Evolutionary conservation across 345 rosid genomes (phyloP).

Genomic region (Acer saccharum): DNA sequence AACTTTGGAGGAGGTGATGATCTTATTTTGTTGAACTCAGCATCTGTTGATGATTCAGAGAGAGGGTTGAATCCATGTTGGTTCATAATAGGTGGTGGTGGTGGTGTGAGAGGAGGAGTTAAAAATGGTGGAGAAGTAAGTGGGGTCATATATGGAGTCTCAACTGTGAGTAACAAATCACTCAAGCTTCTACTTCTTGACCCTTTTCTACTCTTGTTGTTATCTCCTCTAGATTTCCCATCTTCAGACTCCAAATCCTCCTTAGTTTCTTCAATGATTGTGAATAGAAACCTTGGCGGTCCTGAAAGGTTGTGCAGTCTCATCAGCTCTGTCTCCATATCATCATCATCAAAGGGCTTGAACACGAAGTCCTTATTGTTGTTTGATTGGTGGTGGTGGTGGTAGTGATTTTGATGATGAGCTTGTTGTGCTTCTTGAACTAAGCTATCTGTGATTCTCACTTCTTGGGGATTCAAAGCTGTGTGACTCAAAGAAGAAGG

Average conservation of each 20-base stretch:
- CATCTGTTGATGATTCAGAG: slow-evolving; percentile 66
- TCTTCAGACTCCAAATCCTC: slow-evolving; percentile 91
- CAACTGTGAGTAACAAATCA: slow-evolving; percentile 67
- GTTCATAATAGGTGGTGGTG: slow-evolving; percentile 20
- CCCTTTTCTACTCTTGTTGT: slow-evolving; percentile 33
- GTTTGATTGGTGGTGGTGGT: slow-evolving; percentile 15
- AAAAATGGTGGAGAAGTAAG: slow-evolving; percentile 85
- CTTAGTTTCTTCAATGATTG: slow-evolving; percentile 86
- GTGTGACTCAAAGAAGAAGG: slow-evolving; percentile 45
- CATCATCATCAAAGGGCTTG: slow-evolving; percentile 40
- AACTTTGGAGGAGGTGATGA: slow-evolving; percentile 89
- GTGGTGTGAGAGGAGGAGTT: slow-evolving; percentile 91
- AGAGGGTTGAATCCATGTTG: slow-evolving; percentile 45
- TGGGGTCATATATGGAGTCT: slow-evolving; percentile 91
- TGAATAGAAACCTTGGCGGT: slow-evolving; percentile 76
- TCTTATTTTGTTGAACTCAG: slow-evolving; percentile 71
- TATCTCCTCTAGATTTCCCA: slow-evolving; percentile 51
- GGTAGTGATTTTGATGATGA: slow-evolving; percentile 14
- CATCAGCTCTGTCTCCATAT: slow-evolving; percentile 59
- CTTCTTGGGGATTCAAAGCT: slow-evolving; percentile 43
- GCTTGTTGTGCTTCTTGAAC: slow-evolving; percentile 41
- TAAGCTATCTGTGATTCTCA: slow-evolving; percentile 35
- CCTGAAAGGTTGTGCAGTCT: slow-evolving; percentile 53
- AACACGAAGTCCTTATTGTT: slow-evolving; percentile 47
- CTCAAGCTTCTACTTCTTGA: slow-evolving; percentile 65